Evolutionary conservation across 1,284 basidiomycete species (phyloP), one percentile per base, ranked within the genome.

Genomic region (Leccinum angustisporum): DNA sequence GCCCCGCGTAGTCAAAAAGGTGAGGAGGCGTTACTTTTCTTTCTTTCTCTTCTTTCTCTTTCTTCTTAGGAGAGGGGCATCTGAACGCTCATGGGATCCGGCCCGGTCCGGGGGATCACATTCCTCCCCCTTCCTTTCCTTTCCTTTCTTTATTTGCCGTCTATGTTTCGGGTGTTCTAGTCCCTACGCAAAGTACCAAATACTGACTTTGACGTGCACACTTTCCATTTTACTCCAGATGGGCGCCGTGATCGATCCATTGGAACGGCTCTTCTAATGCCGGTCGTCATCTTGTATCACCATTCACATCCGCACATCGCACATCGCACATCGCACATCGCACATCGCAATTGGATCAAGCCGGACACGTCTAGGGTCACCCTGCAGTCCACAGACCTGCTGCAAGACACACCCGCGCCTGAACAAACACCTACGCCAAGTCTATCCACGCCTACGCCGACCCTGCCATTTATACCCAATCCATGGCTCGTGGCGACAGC

Each of bases 1-100:
- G 65, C 95, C 95, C 1, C 84, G 84, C 65, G 88, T 97, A 5
- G 85, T 91, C 63, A 94, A 92, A 77, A 96, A 95, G 87, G 90
- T 90, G 64, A 60, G 43, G 18, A 21, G 10, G 11, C 11, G 3
- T 46, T 18, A 14, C 5, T 11, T n/a, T 30, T 9, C n/a, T 5
- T 13, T 18, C 3, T 51, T 8, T 13, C 18, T 18, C 3, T 51
- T 8, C 18, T 21, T 27, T 4, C 9, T 43, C 18, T 10, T 8
- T 43, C 10, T 18, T 18, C 10, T 18, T 13, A 10, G 18, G 43
- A 11, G 18, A 2, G 18, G 18, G 25, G 48, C 48, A 3, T 50
- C 9, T 13, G 48, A 11, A 25, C 21, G 13, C 21, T n/a, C n/a
- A n/a, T 10, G 36, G 36, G 36, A 38, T 38, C 4, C 8, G 43